phyloP scores from a whole-genome alignment of 129 eudicot genomes.

The Arctium lappa region DNA sequence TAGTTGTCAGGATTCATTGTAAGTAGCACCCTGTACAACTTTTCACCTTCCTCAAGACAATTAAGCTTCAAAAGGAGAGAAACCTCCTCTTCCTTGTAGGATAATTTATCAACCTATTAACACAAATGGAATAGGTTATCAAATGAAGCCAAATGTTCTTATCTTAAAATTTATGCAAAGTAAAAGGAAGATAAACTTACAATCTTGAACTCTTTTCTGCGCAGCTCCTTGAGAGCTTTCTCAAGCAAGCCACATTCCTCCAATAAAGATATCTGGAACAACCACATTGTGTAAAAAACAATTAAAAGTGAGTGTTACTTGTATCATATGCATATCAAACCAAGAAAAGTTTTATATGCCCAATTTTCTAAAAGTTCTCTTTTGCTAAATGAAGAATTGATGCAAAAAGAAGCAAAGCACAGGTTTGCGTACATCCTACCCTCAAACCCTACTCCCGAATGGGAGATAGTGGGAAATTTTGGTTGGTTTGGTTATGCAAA shows the following conservation, averaged over 20 bases:
- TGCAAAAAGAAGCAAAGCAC: not conserved
- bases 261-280: conserved; percentile 66
- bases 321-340: not conserved
- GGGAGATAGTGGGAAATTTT: too few relatives aligned
- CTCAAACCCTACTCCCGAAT: too few relatives aligned
- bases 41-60: conserved; percentile 57
- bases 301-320: not conserved
- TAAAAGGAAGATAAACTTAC: conserved; percentile 44
- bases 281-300: not conserved
- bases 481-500: too few relatives aligned
- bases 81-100: conserved; percentile 76
- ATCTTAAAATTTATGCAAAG: conserved; percentile 6
- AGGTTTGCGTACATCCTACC: not conserved
- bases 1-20: conserved; percentile 89
- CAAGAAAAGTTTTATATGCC: not conserved
- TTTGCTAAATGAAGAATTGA: not conserved
- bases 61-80: conserved; percentile 73
- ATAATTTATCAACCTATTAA: conserved; percentile 60
- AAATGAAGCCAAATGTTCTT: conserved; percentile 3
- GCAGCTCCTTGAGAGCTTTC: conserved; percentile 86
- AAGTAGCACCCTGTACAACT: conserved; percentile 58
- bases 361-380: not conserved
- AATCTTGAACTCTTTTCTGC: conserved; percentile 65
- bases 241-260: conserved; percentile 80
- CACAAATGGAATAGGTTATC: not conserved